phyloP scores from a whole-genome alignment of 257 asterid genomes.

The Solanum neorickii region DNA sequence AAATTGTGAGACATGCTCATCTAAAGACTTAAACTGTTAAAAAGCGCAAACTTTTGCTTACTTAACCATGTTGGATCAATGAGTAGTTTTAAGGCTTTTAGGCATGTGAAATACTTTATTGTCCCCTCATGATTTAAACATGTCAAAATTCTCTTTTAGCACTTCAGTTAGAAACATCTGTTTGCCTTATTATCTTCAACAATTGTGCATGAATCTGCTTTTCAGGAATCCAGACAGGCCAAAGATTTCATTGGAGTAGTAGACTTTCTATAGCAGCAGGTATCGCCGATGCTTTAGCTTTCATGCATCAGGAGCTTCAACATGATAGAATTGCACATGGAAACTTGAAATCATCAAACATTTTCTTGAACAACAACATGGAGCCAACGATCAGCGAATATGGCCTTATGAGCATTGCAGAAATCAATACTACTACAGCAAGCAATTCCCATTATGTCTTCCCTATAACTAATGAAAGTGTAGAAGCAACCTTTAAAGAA shows the following conservation, averaged over 20 bases:
- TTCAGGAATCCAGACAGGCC: conserved; percentile 24
- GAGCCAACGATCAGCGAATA: conserved; percentile 62
- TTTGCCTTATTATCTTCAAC: not conserved
- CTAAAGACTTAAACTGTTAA: not conserved
- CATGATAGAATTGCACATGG: conserved; percentile 55
- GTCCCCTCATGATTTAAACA: not conserved
- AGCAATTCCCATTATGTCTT: not conserved
- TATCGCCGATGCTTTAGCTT: conserved; percentile 29
- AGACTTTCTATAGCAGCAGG: conserved; percentile 39
- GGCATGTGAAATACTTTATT: not conserved
- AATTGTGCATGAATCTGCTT: not conserved
- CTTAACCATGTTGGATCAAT: not conserved
- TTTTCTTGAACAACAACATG: conserved; percentile 37
- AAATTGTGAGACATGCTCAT: not conserved
- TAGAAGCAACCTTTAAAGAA: conserved; percentile 21
- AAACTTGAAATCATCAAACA: conserved; percentile 70
- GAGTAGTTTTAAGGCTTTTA: not conserved
- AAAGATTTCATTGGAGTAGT: conserved; percentile 40
- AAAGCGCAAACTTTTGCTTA: not conserved
- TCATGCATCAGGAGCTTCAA: conserved; percentile 4
- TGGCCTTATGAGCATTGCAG: conserved; percentile 30
- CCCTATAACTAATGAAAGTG: conserved; percentile 15
- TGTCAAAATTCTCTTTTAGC: not conserved
- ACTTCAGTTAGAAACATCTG: not conserved
- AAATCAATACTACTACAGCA: not conserved